Conservation (phyloP, 148 eudicot genomes). For the Drosera capensis region DNA sequence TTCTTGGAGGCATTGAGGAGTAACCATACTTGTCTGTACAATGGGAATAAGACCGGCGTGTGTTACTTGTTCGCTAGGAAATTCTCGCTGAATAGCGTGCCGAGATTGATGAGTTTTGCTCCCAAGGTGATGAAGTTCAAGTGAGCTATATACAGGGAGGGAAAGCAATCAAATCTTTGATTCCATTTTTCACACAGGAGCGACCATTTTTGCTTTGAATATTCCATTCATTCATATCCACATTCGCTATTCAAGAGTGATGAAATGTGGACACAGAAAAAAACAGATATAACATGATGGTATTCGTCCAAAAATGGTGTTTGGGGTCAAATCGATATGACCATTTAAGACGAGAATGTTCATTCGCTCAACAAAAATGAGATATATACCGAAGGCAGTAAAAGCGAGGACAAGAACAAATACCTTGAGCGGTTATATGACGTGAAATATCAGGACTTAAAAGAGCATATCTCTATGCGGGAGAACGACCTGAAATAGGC, state of each 20-base stretch:
- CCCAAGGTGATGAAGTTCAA: conserved; percentile 25
- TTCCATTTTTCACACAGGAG: background rate
- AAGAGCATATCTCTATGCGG: no score
- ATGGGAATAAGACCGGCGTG: conserved; percentile 16
- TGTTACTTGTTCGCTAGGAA: conserved; percentile 44
- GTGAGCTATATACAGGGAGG: background rate
- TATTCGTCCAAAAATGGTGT: no score
- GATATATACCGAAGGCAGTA: no score
- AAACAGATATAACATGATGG: no score
- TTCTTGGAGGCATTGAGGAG: conserved; percentile 19
- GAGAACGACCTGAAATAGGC: no score
- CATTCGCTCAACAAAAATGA: no score
- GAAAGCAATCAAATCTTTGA: background rate
- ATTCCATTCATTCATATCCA: background rate
- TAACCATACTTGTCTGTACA: conserved; percentile 21
- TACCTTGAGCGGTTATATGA: no score
- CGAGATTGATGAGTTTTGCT: conserved; percentile 24
- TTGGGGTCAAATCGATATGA: no score
- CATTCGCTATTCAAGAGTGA: background rate
- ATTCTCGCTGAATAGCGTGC: conserved; percentile 26
- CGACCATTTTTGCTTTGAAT: background rate
- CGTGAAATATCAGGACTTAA: no score
- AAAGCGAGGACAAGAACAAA: no score
- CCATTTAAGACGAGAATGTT: no score
- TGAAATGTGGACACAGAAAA: no score